Evolutionary conservation across 2,329 filamentous ascomycete genomes (phyloP), one percentile per base, ranked within the genome.

Genomic region (Venturia oleaginea): DNA sequence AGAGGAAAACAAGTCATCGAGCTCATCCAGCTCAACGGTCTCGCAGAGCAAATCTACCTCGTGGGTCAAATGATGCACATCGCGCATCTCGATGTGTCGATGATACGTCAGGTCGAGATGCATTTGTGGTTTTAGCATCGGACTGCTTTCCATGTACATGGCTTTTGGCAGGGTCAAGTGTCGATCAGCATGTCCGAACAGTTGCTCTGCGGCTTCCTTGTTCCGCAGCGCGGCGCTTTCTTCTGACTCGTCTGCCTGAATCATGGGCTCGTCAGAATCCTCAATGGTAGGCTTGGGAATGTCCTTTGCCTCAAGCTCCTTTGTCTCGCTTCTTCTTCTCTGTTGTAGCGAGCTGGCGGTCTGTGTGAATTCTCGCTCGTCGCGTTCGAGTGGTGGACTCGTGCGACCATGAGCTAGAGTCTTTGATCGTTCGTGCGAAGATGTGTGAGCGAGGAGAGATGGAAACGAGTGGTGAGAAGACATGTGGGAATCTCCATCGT

Each of bases 351-450:
- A 91, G 69, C 91, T 90, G 19, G 94, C 94, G 1, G 92, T 97
- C 77, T 96, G 91, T 7, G 93, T 97, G 73, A 99, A 99, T 76
- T 97, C 94, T 72, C 89, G 90, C 80, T 97, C 93, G 70, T 97
- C 93, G 71, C 90, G 91, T 78, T 97, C 93, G 43, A 97, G 81
- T 19, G 92, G 91, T 62, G 93, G 92, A 68, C 91, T 94, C 30
- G 89, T 86, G 88, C 89, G 66, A 90, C 86, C 66, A 86, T 62
- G 64, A 40, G 48, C 30, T 11, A 65, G 22, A 6, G 61, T 46
- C 13, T 37, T 64, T 57, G 64, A 42, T 24, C 54, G 22, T 11
- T 63, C 43, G 15, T 54, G 64, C 3, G 64, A 30, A 43, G 40
- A 34, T 8, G 30, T n/a, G 15, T 54, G 57, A 27, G 63, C 24